Evolutionary conservation across 2,329 filamentous ascomycete genomes (phyloP).

Genomic region (Aspergillus fischeri): DNA sequence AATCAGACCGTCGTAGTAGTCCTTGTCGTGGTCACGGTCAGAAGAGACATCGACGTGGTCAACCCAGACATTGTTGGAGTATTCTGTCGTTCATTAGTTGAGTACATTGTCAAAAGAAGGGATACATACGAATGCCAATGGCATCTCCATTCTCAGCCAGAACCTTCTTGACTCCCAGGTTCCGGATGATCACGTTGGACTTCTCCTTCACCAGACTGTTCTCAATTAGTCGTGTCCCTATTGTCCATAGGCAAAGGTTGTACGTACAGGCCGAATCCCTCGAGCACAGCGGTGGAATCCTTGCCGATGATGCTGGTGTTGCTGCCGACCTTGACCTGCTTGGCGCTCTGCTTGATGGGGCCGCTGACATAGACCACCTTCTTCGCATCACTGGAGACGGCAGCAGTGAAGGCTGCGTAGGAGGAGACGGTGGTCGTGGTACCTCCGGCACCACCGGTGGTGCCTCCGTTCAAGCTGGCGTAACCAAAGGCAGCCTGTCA

Average conservation of each 20-base stretch:
- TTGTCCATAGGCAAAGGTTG: too few species aligned
- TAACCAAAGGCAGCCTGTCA: slow-evolving; percentile 38
- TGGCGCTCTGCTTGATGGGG: slow-evolving; percentile 40
- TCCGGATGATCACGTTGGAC: slow-evolving; percentile 60
- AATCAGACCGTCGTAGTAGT: slow-evolving; percentile 65
- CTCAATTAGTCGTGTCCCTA: neutral
- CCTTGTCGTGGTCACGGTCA: slow-evolving; percentile 58
- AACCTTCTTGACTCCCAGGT: slow-evolving; percentile 58
- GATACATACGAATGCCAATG: slow-evolving; percentile 52
- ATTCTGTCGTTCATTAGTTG: slow-evolving; percentile 13
- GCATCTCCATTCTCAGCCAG: slow-evolving; percentile 55
- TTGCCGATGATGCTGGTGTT: slow-evolving; percentile 52
- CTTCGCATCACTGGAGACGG: slow-evolving; percentile 45
- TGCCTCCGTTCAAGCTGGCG: slow-evolving; percentile 48
- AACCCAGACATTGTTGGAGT: slow-evolving; percentile 56
- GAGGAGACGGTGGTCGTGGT: slow-evolving; percentile 53
- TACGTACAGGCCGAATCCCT: slow-evolving; percentile 40
- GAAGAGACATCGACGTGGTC: slow-evolving; percentile 65
- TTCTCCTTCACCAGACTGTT: slow-evolving; percentile 52
- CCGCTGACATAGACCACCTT: slow-evolving; percentile 47
- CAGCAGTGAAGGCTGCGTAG: slow-evolving; percentile 48
- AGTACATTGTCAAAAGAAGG: neutral
- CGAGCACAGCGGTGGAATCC: slow-evolving; percentile 51
- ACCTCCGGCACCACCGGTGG: slow-evolving; percentile 54
- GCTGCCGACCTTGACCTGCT: slow-evolving; percentile 45